These are phyloP conservation scores for Neodidymelliopsis sp. DNA, from an alignment of 2,329 filamentous ascomycete genomes.

Conservation along the genomic window DNA sequence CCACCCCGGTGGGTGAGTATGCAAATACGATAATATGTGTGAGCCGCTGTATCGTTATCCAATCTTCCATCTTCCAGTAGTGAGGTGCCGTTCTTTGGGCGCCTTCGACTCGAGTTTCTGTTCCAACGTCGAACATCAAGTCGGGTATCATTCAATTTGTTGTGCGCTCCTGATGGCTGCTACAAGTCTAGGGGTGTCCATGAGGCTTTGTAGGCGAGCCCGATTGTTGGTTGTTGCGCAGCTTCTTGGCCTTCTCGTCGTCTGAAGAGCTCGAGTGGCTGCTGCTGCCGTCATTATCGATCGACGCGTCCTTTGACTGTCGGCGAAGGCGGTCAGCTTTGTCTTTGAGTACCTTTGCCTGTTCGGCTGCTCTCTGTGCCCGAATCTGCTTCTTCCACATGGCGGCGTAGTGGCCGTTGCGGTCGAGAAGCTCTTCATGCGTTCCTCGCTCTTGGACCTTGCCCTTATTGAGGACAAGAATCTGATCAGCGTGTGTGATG, in stretches of 20 bases:
- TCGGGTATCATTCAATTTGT: conserved; percentile 1
- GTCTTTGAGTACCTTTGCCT: conserved; percentile 58
- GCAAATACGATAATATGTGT: no score
- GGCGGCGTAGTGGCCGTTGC: conserved; percentile 54
- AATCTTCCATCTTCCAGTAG: no score
- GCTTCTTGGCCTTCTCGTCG: conserved; percentile 41
- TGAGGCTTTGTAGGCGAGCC: conserved; percentile 32
- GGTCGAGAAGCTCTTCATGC: conserved; percentile 59
- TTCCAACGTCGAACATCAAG: not conserved
- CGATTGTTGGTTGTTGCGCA: conserved; percentile 9
- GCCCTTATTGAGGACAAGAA: conserved; percentile 63
- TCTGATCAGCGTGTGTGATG: conserved; percentile 63
- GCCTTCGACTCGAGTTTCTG: not conserved
- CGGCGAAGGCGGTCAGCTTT: conserved; percentile 58
- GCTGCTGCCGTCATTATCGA: conserved; percentile 51
- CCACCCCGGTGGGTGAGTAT: no score
- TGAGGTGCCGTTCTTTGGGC: no score
- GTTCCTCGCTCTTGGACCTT: conserved; percentile 60
- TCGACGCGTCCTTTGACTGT: conserved; percentile 55
- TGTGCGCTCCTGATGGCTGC: not conserved
- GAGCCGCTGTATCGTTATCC: no score
- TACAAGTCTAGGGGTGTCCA: conserved; percentile 36
- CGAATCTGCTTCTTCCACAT: conserved; percentile 64
- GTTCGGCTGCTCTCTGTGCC: conserved; percentile 58
- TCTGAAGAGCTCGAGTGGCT: conserved; percentile 42